Conservation (phyloP, 495 filamentous ascomycete genomes). For the Podospora comata region DNA sequence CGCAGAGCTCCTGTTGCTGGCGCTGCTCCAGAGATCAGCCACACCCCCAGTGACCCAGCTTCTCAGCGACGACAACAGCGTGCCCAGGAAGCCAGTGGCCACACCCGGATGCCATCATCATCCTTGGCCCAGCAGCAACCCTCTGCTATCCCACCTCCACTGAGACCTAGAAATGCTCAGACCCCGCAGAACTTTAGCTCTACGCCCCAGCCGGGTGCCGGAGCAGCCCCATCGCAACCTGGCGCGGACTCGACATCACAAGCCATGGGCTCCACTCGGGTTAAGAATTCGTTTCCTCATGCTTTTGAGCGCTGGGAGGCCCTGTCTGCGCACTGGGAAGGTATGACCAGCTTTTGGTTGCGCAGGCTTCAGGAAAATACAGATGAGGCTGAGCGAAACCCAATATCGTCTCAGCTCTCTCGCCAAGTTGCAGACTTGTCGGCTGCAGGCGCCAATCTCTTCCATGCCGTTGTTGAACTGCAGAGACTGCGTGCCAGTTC, state of each 20-base stretch:
- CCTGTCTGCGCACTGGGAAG: slow-evolving; percentile 96
- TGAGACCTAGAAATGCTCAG: slow-evolving; percentile 25
- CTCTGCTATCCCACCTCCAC: slow-evolving; percentile 22
- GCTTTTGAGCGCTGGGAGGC: slow-evolving; percentile 98
- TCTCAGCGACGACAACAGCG: slow-evolving; percentile 44
- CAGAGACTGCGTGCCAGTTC: slow-evolving; percentile 94
- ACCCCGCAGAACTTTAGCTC: slow-evolving; percentile 22
- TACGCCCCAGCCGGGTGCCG: slow-evolving; percentile 14
- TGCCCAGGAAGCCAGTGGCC: slow-evolving; percentile 26
- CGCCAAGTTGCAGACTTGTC: slow-evolving; percentile 94
- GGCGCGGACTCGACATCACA: slow-evolving; percentile 33
- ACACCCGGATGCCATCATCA: slow-evolving; percentile 16
- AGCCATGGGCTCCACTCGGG: slow-evolving; percentile 29
- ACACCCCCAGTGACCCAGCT: slow-evolving; percentile 33
- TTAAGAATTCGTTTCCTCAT: slow-evolving; percentile 73
- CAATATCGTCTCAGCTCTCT: slow-evolving; percentile 80
- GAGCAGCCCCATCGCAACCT: slow-evolving; percentile 26
- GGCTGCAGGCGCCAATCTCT: slow-evolving; percentile 92
- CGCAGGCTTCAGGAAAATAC: slow-evolving; percentile 85
- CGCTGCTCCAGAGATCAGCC: slow-evolving; percentile 46
- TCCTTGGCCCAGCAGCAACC: slow-evolving; percentile 20
- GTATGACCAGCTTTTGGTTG: slow-evolving; percentile 95
- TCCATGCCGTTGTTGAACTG: slow-evolving; percentile 94
- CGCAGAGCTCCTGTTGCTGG: slow-evolving; percentile 57
- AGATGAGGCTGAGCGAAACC: slow-evolving; percentile 75